phyloP scores from a whole-genome alignment of 495 filamentous ascomycete species.

The Bombardia bombarda region DNA sequence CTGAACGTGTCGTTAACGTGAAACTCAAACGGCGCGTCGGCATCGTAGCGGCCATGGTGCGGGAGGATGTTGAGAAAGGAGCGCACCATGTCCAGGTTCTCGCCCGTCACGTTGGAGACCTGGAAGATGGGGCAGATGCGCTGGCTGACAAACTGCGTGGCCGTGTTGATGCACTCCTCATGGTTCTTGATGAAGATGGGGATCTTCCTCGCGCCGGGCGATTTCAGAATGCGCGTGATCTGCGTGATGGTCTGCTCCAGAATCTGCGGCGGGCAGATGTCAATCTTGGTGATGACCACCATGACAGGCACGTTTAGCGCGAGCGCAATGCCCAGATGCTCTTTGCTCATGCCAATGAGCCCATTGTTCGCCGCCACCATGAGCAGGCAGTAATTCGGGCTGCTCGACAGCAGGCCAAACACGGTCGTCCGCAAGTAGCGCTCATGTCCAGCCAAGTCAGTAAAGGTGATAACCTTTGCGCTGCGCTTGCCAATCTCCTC shows the following conservation, averaged over 20 bases:
- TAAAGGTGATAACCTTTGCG: slow-evolving; percentile 94
- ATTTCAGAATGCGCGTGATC: slow-evolving; percentile 85
- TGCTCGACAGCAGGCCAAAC: slow-evolving; percentile 88
- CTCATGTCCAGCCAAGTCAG: slow-evolving; percentile 92
- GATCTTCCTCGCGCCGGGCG: slow-evolving; percentile 87
- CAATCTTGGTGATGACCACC: slow-evolving; percentile 97
- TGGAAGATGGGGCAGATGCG: slow-evolving; percentile 97
- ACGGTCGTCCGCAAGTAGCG: slow-evolving; percentile 93
- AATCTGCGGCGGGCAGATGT: slow-evolving; percentile 96
- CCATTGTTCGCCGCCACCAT: slow-evolving; percentile 99
- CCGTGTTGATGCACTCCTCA: slow-evolving; percentile 89
- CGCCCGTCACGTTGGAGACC: slow-evolving; percentile 93
- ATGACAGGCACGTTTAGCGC: slow-evolving; percentile 96
- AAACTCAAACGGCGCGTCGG: slow-evolving; percentile 85
- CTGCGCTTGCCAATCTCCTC: slow-evolving; percentile 95
- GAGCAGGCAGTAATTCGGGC: slow-evolving; percentile 93
- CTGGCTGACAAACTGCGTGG: slow-evolving; percentile 90
- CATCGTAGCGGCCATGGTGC: slow-evolving; percentile 88
- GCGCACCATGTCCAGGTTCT: slow-evolving; percentile 69
- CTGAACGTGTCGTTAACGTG: slow-evolving; percentile 97
- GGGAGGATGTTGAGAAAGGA: slow-evolving; percentile 94
- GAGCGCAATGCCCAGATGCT: slow-evolving; percentile 91
- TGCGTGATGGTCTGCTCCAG: slow-evolving; percentile 90
- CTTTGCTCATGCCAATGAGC: slow-evolving; percentile 94
- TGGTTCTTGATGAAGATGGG: slow-evolving; percentile 93